phyloP scores from a whole-genome alignment of 306 rosid species.

The Acacia melanoxylon region DNA sequence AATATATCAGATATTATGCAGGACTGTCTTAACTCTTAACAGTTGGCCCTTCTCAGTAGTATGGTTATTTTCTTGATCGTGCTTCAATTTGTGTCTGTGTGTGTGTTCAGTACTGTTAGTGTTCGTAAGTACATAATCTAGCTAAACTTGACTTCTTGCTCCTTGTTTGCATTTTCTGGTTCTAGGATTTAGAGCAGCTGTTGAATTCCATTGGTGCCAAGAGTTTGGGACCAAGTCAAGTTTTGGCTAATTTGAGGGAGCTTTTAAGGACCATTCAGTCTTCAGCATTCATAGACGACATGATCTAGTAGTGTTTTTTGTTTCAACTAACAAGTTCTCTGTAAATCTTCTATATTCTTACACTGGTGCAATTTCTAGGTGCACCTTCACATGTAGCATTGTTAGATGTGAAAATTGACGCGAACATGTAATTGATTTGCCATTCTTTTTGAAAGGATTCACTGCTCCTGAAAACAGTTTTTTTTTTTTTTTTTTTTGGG shows the following conservation, averaged over 20 bases:
- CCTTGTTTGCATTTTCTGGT: slow-evolving; percentile 9
- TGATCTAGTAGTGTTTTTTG: slow-evolving; percentile 34
- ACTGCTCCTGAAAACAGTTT: not conserved
- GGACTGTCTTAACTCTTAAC: slow-evolving; percentile 17
- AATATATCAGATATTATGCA: not conserved
- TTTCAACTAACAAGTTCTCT: slow-evolving; percentile 36
- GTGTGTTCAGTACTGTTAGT: not conserved
- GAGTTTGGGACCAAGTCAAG: slow-evolving; percentile 93
- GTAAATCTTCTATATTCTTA: slow-evolving; percentile 65
- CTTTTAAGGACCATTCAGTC: slow-evolving; percentile 79
- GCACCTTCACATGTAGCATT: slow-evolving; percentile 64
- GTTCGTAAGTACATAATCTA: slow-evolving; percentile 1
- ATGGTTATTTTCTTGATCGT: not conserved
- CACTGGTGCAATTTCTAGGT: slow-evolving; percentile 71
- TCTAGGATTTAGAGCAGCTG: slow-evolving; percentile 95
- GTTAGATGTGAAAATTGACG: slow-evolving; percentile 30
- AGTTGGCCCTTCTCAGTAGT: not conserved
- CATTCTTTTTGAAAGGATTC: slow-evolving; percentile 31
- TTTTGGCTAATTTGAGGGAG: slow-evolving; percentile 93
- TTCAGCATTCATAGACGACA: slow-evolving; percentile 60
- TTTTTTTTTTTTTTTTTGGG: not conserved
- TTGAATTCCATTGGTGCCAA: slow-evolving; percentile 78
- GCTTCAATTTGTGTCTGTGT: not conserved
- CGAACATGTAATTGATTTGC: slow-evolving; percentile 26
- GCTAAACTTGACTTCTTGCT: slow-evolving; percentile 24